phyloP scores from a whole-genome alignment of 2,329 filamentous ascomycete species.

The Paecilomyces sp. region DNA sequence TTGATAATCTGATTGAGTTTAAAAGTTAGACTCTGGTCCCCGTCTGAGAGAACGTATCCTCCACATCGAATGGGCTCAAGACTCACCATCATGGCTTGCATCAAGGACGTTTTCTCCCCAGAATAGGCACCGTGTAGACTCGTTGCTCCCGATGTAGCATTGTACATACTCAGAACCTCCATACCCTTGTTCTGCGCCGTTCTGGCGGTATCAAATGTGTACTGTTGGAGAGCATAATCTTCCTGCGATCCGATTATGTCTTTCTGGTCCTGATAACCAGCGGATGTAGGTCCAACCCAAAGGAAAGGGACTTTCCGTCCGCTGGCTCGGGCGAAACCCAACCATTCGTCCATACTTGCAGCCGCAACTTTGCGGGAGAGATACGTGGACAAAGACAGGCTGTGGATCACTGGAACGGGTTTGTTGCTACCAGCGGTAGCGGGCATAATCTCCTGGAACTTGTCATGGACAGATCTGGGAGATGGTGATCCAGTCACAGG shows the following conservation, averaged over 20 bases:
- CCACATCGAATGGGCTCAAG: not conserved
- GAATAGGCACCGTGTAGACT: constrained; percentile 32
- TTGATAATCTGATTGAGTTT: not conserved
- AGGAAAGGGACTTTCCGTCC: constrained; percentile 35
- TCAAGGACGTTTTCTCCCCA: constrained; percentile 33
- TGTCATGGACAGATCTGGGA: constrained; percentile 14
- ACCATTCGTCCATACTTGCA: constrained; percentile 34
- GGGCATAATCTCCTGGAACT: constrained; percentile 24
- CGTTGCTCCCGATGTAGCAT: constrained; percentile 34
- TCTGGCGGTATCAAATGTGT: constrained; percentile 24
- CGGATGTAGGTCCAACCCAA: constrained; percentile 34
- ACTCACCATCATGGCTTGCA: constrained; percentile 39
- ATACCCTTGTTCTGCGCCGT: constrained; percentile 28
- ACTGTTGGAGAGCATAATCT: constrained; percentile 33
- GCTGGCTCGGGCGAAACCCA: constrained; percentile 24
- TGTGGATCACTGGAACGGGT: constrained; percentile 34
- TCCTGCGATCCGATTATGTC: constrained; percentile 19
- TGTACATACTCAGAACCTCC: constrained; percentile 38
- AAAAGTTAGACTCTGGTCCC: not conserved
- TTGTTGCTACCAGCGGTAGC: constrained; percentile 25
- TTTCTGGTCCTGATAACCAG: constrained; percentile 26
- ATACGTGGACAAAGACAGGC: constrained; percentile 25
- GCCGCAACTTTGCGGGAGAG: constrained; percentile 21
- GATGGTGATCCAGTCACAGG: constrained; percentile 23
- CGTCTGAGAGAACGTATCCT: not conserved